Percentiles rank a stretch among this genome's conserved stretches.
phyloP scores from a whole-genome alignment of 2,329 filamentous ascomycete genomes.

The Curvularia sp. region DNA sequence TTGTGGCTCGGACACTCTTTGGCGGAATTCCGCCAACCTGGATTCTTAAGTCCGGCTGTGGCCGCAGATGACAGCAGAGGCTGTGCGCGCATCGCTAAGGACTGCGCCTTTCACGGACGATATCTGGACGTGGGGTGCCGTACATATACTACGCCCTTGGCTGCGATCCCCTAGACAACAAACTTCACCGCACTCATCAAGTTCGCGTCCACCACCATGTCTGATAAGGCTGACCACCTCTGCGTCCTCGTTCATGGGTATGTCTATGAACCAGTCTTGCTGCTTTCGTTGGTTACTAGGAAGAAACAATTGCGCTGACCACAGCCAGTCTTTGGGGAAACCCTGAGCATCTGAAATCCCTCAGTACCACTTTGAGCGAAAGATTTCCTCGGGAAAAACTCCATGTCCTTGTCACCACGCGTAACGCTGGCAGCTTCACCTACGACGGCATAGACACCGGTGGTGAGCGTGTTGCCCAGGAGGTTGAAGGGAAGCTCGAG shows the following conservation, averaged over 20 bases:
- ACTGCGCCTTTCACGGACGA: conserved; percentile 28
- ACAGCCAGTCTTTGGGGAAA: conserved; percentile 75
- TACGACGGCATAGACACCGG: conserved; percentile 74
- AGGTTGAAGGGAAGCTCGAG: conserved; percentile 67
- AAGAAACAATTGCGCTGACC: conserved; percentile 22
- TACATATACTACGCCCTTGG: conserved; percentile 24
- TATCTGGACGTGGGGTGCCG: conserved; percentile 24
- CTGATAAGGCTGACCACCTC: conserved; percentile 66
- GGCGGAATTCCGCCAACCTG: background rate
- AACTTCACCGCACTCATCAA: conserved; percentile 25
- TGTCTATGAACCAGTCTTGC: conserved; percentile 36
- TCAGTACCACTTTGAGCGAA: conserved; percentile 70
- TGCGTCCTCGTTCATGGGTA: conserved; percentile 80
- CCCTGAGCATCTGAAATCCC: conserved; percentile 72
- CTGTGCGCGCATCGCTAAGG: conserved; percentile 20
- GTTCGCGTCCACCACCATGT: conserved; percentile 15
- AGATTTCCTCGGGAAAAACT: conserved; percentile 68
- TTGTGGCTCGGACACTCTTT: too few relatives aligned
- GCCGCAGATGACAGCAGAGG: conserved; percentile 2
- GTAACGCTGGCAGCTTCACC: conserved; percentile 74
- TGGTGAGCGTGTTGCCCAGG: conserved; percentile 69
- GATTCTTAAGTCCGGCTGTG: conserved; percentile 2
- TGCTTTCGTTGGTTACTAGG: conserved; percentile 7
- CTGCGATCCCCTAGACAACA: background rate
- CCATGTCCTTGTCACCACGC: conserved; percentile 74